These are phyloP conservation scores for Silybum marianum DNA, from an alignment of 129 eudicot genomes.

Conservation along the genomic window DNA sequence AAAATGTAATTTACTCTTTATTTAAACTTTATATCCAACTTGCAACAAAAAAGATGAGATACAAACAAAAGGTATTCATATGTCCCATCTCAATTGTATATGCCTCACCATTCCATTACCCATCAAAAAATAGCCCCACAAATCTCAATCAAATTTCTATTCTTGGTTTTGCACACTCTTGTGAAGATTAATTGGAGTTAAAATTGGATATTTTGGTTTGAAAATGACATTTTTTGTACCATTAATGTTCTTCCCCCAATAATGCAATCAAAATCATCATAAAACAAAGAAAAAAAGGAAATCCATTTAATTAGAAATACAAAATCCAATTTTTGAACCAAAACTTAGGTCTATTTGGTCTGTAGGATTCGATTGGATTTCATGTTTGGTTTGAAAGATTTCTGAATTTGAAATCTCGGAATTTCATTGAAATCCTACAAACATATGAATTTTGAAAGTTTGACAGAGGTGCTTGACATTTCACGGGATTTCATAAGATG, in stretches of 20 bases:
- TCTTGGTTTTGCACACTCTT: not conserved
- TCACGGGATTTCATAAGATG: not conserved
- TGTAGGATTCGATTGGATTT: not conserved
- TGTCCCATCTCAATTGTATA: slow-evolving; percentile 12
- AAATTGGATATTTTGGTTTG: slow-evolving; percentile 8
- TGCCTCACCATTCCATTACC: not conserved
- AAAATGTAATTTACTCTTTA: not conserved
- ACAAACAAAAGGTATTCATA: not conserved
- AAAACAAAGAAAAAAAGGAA: not conserved
- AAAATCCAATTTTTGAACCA: not conserved
- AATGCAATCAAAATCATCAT: not conserved
- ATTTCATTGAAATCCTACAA: no score
- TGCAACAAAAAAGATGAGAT: not conserved
- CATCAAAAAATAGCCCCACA: slow-evolving; percentile 6
- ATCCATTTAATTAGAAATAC: not conserved
- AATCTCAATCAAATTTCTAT: slow-evolving; percentile 10
- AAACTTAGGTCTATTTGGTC: not conserved
- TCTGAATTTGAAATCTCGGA: not conserved
- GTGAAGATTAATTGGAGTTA: not conserved
- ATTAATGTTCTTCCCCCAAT: slow-evolving; percentile 8
- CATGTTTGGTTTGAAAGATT: not conserved
- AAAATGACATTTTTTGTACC: slow-evolving; percentile 6
- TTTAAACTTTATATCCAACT: not conserved
- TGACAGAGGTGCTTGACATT: not conserved
- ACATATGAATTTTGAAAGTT: not conserved